Conservation (phyloP, 1,284 basidiomycete species). For the Malassezia dermatis region DNA sequence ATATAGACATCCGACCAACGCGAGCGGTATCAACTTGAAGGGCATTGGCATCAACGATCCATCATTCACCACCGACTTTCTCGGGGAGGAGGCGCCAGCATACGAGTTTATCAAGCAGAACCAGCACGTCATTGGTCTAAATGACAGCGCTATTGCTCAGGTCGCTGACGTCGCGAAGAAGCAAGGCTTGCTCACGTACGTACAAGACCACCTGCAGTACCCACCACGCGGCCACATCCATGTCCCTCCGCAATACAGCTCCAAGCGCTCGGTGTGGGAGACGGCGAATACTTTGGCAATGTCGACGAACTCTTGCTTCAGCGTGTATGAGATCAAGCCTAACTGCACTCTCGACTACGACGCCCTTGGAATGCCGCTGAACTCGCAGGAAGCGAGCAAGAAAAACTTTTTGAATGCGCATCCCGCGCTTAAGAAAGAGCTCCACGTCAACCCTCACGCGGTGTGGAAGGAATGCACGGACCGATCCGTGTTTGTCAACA, state of each 20-base stretch:
- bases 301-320: constrained; percentile 3
- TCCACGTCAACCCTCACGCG: constrained; percentile 25
- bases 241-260: neutral
- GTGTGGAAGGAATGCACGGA: constrained; percentile 26
- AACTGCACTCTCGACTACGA: constrained; percentile 9
- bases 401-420: constrained; percentile 27
- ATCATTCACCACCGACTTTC: constrained; percentile 23
- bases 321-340: constrained; percentile 4
- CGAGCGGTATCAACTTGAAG: constrained; percentile 28
- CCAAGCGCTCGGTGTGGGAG: neutral
- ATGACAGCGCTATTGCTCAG: constrained; percentile 16
- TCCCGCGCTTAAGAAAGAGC: constrained; percentile 31
- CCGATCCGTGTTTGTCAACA: constrained; percentile 21
- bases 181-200: constrained; percentile 27
- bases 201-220: constrained; percentile 32
- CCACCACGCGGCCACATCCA: constrained; percentile 26
- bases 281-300: neutral
- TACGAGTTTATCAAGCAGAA: constrained; percentile 12
- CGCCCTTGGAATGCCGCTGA: constrained; percentile 21
- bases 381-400: constrained; percentile 3
- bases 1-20: constrained; percentile 15
- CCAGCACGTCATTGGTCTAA: constrained; percentile 17
- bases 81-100: constrained; percentile 29
- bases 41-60: constrained; percentile 44
- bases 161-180: constrained; percentile 15